These are phyloP conservation scores for Fusarium robinianum DNA, from an alignment of 2,329 filamentous ascomycete species.

Conservation along the genomic window DNA sequence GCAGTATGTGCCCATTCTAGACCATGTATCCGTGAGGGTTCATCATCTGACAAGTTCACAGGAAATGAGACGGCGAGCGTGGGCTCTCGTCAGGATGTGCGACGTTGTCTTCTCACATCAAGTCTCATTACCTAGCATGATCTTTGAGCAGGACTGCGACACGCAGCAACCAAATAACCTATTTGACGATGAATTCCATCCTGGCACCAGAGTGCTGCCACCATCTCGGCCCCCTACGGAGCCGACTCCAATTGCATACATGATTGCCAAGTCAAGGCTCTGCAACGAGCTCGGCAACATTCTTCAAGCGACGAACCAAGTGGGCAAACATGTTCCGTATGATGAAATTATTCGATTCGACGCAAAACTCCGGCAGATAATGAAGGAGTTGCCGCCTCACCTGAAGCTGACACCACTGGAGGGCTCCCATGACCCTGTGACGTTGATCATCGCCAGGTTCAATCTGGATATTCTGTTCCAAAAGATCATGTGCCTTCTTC, in stretches of 20 bases:
- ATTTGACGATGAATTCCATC: conserved; percentile 79
- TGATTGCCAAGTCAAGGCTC: conserved; percentile 74
- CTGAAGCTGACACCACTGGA: conserved; percentile 76
- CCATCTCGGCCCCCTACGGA: conserved; percentile 69
- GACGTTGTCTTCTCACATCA: conserved; percentile 81
- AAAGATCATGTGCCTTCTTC: conserved; percentile 86
- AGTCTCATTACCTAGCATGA: conserved; percentile 68
- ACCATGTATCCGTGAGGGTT: neutral
- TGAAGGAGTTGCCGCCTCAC: conserved; percentile 75
- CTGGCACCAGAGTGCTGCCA: conserved; percentile 69
- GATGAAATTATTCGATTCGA: conserved; percentile 69
- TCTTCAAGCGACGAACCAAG: conserved; percentile 64
- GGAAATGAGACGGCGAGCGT: conserved; percentile 73
- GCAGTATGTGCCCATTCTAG: conserved; percentile 53
- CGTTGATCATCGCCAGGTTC: conserved; percentile 83
- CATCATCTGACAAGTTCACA: conserved; percentile 34
- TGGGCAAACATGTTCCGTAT: conserved; percentile 61
- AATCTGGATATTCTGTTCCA: conserved; percentile 84
- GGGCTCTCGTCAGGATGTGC: conserved; percentile 72
- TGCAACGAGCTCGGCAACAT: conserved; percentile 73
- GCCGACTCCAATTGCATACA: conserved; percentile 76
- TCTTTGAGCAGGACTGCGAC: conserved; percentile 75
- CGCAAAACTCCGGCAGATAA: conserved; percentile 62
- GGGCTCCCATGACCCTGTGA: conserved; percentile 77
- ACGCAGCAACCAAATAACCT: conserved; percentile 76